A percentile compares a stretch with the other conserved stretches of the same genome.
Evolutionary conservation across 345 rosid genomes (phyloP).

Genomic region (Arabis alpina): DNA sequence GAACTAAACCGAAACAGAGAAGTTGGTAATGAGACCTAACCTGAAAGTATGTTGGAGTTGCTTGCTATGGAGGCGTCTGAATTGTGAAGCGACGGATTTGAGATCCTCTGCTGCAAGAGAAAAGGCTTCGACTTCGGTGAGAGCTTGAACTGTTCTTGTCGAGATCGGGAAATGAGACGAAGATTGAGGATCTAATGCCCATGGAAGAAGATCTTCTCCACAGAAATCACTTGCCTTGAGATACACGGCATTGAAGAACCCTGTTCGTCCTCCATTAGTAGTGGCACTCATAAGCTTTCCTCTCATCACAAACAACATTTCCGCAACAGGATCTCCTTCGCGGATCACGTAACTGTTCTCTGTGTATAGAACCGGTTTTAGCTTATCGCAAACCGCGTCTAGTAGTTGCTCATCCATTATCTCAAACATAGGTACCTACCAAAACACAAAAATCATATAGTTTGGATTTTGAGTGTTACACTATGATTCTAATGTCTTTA

Average conservation of each 20-base stretch:
- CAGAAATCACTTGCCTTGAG: slow-evolving; percentile 50
- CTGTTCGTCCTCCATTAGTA: slow-evolving; percentile 45
- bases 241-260: slow-evolving; percentile 40
- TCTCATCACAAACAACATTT: slow-evolving; percentile 49
- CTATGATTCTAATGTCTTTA: neutral
- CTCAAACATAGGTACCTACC: slow-evolving; percentile 58
- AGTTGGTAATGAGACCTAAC: neutral
- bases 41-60: slow-evolving; percentile 44
- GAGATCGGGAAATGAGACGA: slow-evolving; percentile 45
- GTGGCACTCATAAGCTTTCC: slow-evolving; percentile 42
- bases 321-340: slow-evolving; percentile 49
- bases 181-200: slow-evolving; percentile 65
- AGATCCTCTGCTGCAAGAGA: slow-evolving; percentile 45
- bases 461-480: neutral
- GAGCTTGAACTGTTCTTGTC: slow-evolving; percentile 47
- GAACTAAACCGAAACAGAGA: neutral
- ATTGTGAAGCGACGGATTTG: slow-evolving; percentile 44
- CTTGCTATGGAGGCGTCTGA: slow-evolving; percentile 47
- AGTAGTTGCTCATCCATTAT: slow-evolving; percentile 51
- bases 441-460: neutral
- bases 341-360: slow-evolving; percentile 44
- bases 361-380: slow-evolving; percentile 41
- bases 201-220: slow-evolving; percentile 44
- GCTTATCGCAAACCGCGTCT: slow-evolving; percentile 46
- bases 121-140: slow-evolving; percentile 48